Percentiles rank a stretch among this genome's conserved stretches.
phyloP scores from a whole-genome alignment of 1,139 yeast genomes.

The Wickerhamiella pararugosa region DNA sequence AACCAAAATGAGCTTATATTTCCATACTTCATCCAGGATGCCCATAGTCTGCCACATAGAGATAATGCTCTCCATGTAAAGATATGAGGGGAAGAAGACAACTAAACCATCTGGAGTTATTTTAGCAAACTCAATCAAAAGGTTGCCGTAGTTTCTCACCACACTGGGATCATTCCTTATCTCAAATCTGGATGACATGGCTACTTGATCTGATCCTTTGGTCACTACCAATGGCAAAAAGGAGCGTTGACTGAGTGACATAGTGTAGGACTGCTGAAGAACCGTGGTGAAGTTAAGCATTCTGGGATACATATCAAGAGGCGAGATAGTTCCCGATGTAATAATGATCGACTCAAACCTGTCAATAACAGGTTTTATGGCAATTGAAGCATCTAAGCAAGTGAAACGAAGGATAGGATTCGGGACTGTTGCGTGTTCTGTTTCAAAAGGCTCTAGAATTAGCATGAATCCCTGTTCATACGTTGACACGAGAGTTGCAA shows the following conservation, averaged over 20 bases:
- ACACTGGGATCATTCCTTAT: slow-evolving; percentile 96
- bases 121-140: slow-evolving; percentile 81
- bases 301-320: slow-evolving; percentile 95
- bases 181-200: slow-evolving; percentile 89
- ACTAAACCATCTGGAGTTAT: slow-evolving; percentile 97
- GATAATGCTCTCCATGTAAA: slow-evolving; percentile 94
- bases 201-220: slow-evolving; percentile 94
- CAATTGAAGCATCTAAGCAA: slow-evolving; percentile 94
- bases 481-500: slow-evolving; percentile 90
- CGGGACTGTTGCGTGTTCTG: slow-evolving; percentile 95
- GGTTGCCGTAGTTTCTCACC: slow-evolving; percentile 88
- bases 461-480: slow-evolving; percentile 86
- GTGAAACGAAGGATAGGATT: slow-evolving; percentile 92
- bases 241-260: slow-evolving; percentile 86
- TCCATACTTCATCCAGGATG: slow-evolving; percentile 95
- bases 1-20: slow-evolving; percentile 83
- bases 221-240: slow-evolving; percentile 93
- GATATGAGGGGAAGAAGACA: slow-evolving; percentile 90
- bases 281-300: slow-evolving; percentile 94
- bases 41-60: slow-evolving; percentile 99
- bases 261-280: slow-evolving; percentile 84
- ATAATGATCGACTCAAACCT: slow-evolving; percentile 86
- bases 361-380: slow-evolving; percentile 92
- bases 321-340: slow-evolving; percentile 96
- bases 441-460: slow-evolving; percentile 88